Percentiles rank a stretch among this genome's conserved stretches.
phyloP scores from a whole-genome alignment of 306 rosid species.

The Lablab purpureus region DNA sequence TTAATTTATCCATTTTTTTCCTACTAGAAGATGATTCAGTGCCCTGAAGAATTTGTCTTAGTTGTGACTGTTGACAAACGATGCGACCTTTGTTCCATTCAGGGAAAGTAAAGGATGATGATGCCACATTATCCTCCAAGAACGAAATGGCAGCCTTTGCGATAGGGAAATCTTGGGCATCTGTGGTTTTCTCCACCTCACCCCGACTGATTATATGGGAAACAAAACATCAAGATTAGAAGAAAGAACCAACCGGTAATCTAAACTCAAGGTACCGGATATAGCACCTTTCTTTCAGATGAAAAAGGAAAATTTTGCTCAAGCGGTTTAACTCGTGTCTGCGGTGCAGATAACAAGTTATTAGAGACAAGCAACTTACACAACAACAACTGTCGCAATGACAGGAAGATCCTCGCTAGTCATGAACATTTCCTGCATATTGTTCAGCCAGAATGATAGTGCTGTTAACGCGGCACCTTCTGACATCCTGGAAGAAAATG shows the following conservation, averaged over 20 bases:
- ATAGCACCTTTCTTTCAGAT: background rate
- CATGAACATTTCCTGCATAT: conserved; percentile 74
- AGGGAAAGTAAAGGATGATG: conserved; percentile 71
- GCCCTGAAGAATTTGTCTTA: conserved; percentile 69
- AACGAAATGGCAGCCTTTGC: conserved; percentile 82
- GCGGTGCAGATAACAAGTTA: conserved; percentile 33
- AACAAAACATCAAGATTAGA: conserved; percentile 42
- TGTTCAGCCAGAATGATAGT: conserved; percentile 82
- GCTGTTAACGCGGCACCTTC: conserved; percentile 96
- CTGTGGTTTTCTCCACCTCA: conserved; percentile 67
- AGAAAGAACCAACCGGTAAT: conserved; percentile 31
- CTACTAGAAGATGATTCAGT: conserved; percentile 62
- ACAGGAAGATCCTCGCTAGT: conserved; percentile 78
- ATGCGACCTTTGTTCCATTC: conserved; percentile 92
- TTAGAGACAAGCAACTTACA: conserved; percentile 64
- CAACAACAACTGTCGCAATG: conserved; percentile 83
- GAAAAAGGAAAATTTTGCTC: background rate
- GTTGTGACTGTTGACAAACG: conserved; percentile 82
- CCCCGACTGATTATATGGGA: conserved; percentile 73
- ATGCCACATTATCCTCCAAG: conserved; percentile 71
- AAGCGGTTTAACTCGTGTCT: conserved; percentile 11
- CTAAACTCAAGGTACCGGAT: background rate
- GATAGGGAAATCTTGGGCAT: conserved; percentile 63
- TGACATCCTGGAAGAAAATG: conserved; percentile 76
- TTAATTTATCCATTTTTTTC: conserved; percentile 53